A percentile compares a stretch with the other conserved stretches of the same genome.
These are phyloP conservation scores for Calonectria pseudoreteaudii DNA, from an alignment of 2,329 filamentous ascomycete genomes.

Conservation along the genomic window DNA sequence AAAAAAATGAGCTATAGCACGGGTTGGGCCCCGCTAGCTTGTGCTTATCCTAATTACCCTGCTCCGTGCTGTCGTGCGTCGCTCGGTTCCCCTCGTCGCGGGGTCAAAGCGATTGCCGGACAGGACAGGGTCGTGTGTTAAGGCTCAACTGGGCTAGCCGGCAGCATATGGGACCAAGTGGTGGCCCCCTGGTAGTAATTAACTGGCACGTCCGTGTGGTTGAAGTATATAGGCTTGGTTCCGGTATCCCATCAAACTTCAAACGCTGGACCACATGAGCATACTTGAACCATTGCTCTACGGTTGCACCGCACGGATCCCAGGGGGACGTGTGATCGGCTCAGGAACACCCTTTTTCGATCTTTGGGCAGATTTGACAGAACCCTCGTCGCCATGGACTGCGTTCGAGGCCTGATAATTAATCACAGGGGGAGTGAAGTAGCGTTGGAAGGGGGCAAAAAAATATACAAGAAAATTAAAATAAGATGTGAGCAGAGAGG, in stretches of 20 bases:
- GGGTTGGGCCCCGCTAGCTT: not conserved
- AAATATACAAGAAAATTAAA: not conserved
- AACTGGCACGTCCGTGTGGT: conserved; percentile 6
- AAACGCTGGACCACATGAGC: not conserved
- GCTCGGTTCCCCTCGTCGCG: conserved; percentile 4
- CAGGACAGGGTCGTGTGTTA: not conserved
- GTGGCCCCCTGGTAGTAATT: not conserved
- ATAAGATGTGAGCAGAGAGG: conserved; percentile 16
- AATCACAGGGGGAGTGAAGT: not conserved
- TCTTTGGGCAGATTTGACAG: not conserved
- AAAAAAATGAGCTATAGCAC: not conserved
- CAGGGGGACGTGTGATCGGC: not conserved
- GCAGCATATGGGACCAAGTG: not conserved
- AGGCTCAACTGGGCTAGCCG: not conserved
- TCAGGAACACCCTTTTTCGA: not conserved
- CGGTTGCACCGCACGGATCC: not conserved
- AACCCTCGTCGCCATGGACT: not conserved
- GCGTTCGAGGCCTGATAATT: not conserved
- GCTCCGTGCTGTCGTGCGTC: not conserved
- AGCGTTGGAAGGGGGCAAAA: not conserved
- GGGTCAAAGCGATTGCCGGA: conserved; percentile 13
- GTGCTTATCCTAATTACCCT: not conserved
- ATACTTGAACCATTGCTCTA: not conserved
- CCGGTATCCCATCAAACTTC: not conserved
- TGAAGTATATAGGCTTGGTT: conserved; percentile 7